Percentiles rank a stretch among this genome's conserved stretches.
Evolutionary conservation across 2,329 filamentous ascomycete species (phyloP).

Genomic region (Fusarium coicis): DNA sequence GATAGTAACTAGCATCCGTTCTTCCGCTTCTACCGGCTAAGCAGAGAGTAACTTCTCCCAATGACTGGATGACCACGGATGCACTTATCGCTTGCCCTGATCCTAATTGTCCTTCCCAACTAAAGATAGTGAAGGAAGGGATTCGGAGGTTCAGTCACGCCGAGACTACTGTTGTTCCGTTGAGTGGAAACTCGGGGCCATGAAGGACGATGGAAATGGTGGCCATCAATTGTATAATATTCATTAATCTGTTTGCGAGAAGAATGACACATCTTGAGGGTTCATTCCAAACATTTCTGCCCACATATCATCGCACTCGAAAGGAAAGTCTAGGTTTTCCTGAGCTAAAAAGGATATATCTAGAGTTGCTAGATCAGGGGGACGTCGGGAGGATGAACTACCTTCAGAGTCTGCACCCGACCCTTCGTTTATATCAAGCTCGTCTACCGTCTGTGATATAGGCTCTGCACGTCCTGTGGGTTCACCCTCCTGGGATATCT

Average conservation of each 20-base stretch:
- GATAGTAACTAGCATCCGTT: neutral
- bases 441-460: rapidly evolving
- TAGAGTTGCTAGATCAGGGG: neutral
- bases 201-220: rapidly evolving
- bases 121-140: neutral
- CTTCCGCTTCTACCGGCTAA: neutral
- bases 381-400: neutral
- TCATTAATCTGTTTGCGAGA: neutral
- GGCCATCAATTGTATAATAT: rapidly evolving
- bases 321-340: neutral
- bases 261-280: neutral
- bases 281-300: neutral
- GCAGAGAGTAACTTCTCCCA: neutral
- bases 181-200: neutral
- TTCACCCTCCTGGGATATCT: rapidly evolving
- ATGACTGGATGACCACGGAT: neutral
- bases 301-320: neutral
- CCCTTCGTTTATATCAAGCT: no score
- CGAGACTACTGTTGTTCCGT: neutral
- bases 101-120: neutral
- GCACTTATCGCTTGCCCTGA: neutral
- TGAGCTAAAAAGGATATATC: neutral
- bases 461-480: rapidly evolving
- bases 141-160: neutral
- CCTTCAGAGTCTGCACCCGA: rapidly evolving